Conservation (phyloP, 1,284 basidiomycete genomes). For the Cutaneotrichosporon daszewskae region DNA sequence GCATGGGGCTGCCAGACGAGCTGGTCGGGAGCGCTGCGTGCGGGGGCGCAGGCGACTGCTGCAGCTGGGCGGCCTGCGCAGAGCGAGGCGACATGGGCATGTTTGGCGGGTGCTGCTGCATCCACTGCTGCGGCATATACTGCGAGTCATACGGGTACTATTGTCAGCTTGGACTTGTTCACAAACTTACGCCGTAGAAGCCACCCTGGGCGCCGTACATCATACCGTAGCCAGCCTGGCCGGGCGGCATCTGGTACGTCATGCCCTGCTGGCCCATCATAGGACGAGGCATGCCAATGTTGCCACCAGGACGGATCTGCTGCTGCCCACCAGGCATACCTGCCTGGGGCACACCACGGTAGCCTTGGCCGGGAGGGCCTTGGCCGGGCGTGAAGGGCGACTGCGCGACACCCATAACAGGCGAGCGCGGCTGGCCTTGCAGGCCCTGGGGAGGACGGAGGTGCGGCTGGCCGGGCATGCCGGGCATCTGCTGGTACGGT, state of each 20-base stretch:
- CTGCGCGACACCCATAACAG: conserved; percentile 22
- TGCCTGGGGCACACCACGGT: conserved; percentile 19
- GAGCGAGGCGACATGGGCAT: conserved; percentile 35
- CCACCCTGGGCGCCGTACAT: conserved; percentile 34
- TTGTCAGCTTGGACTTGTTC: not conserved
- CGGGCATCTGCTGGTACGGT: conserved; percentile 18
- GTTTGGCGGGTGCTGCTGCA: conserved; percentile 21
- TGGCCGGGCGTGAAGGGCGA: conserved; percentile 13
- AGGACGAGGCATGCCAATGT: conserved; percentile 10
- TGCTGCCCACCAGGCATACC: conserved; percentile 17
- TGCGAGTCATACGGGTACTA: conserved; percentile 16
- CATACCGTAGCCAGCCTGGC: conserved; percentile 28
- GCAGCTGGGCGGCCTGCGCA: conserved; percentile 25
- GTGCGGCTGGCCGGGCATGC: conserved; percentile 18
- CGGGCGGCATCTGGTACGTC: conserved; percentile 32
- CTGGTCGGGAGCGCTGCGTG: conserved; percentile 26
- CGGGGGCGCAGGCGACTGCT: conserved; percentile 29
- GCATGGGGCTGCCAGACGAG: conserved; percentile 30
- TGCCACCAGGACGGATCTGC: conserved; percentile 12
- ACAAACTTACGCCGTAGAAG: conserved; percentile 31
- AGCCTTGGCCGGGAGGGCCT: conserved; percentile 26
- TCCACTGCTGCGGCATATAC: conserved; percentile 25
- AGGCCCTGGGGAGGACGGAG: conserved; percentile 27
- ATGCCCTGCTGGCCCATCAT: conserved; percentile 17
- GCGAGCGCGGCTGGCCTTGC: conserved; percentile 30